Evolutionary conservation across 805 yeast species (phyloP), one percentile per base, ranked within the genome.

Genomic region (Schwanniomyces vanrijiae): DNA sequence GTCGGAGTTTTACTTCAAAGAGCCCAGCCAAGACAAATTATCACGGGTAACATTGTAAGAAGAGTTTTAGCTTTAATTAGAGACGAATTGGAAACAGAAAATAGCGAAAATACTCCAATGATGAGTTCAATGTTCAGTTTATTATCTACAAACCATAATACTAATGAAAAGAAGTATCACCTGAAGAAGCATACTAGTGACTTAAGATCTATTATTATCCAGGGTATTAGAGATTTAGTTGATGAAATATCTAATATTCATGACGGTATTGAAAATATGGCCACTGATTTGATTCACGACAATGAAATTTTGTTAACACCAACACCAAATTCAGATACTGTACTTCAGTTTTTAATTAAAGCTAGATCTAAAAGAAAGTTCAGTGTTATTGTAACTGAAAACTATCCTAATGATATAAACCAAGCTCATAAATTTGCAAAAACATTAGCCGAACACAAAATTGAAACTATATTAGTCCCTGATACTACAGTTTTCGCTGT

Each of bases 401-500:
- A 85, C 46, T 92, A 82, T 66, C 99, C 99, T 20, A 94, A 90
- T 65, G 90, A 85, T 54, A 83, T 88, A n/a, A 73, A 74, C 20
- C 73, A 73, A 19, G 89, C 97, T 0, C 96, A 89, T 58, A 72
- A 71, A 49, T 89, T 92, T 62, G 96, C 94, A 19, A 81, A 82
- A 57, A 81, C 79, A 46, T 77, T 94, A 52, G 86, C 96, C 0
- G 86, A 83, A 46, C 90, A 92, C 46, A 88, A 91, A 44, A 89
- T 94, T 40, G 96, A 90, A 52, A 85, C 97, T 1, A 87, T 91
- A 2, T 80, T 94, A 45, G 87, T 94, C 29, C 97, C 99, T 1
- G 99, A 94, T 62, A 80, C 96, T 4, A 86, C 96, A 21, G 90
- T 86, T 0, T 90, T 86, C 66, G 97, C 99, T 0, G 90, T 94